Evolutionary conservation across 2,329 filamentous ascomycete species (phyloP).

Genomic region (Fusarium zealandicum): DNA sequence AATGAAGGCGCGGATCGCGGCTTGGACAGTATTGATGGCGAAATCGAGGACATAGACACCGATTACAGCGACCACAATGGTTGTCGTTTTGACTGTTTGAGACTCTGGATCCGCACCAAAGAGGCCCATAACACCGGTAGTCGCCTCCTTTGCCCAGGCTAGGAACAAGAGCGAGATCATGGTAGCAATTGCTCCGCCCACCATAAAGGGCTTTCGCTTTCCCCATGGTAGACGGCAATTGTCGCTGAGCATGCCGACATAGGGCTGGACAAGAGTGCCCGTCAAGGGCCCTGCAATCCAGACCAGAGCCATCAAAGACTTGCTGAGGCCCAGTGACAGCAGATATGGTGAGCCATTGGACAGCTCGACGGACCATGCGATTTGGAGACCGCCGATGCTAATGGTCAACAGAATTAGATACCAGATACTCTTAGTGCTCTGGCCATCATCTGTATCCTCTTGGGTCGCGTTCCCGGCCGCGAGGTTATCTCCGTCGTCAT

Average conservation of each 20-base stretch:
- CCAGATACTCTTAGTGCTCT: constrained; percentile 80
- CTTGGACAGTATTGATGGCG: constrained; percentile 96
- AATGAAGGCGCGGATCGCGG: constrained; percentile 88
- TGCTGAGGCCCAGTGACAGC: constrained; percentile 81
- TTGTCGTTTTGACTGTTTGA: constrained; percentile 65
- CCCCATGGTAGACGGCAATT: constrained; percentile 78
- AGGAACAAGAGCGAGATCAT: constrained; percentile 72
- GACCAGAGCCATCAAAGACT: constrained; percentile 81
- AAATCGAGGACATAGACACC: constrained; percentile 94
- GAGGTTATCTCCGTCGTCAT: constrained; percentile 13
- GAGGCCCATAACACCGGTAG: constrained; percentile 70
- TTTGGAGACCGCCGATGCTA: constrained; percentile 86
- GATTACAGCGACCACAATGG: constrained; percentile 81
- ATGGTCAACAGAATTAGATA: constrained; percentile 88
- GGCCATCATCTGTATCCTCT: constrained; percentile 42
- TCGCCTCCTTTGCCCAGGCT: constrained; percentile 76
- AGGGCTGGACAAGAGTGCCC: constrained; percentile 81
- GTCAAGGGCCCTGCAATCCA: constrained; percentile 86
- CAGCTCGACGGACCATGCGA: constrained; percentile 94
- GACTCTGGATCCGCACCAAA: constrained; percentile 76
- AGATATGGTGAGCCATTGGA: constrained; percentile 91
- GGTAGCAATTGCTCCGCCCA: constrained; percentile 72
- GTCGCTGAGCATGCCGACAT: constrained; percentile 82
- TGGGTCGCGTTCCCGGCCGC: constrained; percentile 1
- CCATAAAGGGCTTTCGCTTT: constrained; percentile 82